Evolutionary conservation across 2,329 filamentous ascomycete genomes (phyloP).

Genomic region (Aspergillus ruber): DNA sequence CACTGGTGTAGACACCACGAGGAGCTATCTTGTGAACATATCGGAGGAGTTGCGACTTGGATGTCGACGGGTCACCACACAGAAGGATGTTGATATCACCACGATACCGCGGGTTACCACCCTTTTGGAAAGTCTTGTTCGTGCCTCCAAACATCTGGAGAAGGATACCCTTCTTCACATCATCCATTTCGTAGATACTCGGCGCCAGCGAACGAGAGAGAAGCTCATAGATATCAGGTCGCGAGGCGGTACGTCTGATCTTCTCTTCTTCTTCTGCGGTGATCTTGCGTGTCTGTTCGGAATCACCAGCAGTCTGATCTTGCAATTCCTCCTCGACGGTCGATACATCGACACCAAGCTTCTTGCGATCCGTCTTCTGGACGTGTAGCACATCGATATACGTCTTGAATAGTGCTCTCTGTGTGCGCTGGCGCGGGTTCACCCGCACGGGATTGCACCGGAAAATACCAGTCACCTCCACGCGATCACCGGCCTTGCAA

Average conservation of each 20-base stretch:
- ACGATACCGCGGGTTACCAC: slow-evolving; percentile 88
- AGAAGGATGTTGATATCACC: slow-evolving; percentile 96
- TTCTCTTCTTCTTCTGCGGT: slow-evolving; percentile 80
- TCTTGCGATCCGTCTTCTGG: slow-evolving; percentile 92
- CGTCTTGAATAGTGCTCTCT: slow-evolving; percentile 96
- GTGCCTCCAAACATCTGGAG: slow-evolving; percentile 95
- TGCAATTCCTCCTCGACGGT: slow-evolving; percentile 81
- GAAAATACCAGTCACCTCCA: slow-evolving; percentile 95
- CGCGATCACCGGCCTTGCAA: slow-evolving; percentile 93
- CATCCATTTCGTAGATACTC: slow-evolving; percentile 95
- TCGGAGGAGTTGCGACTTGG: slow-evolving; percentile 88
- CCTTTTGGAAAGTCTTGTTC: slow-evolving; percentile 96
- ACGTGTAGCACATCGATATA: slow-evolving; percentile 94
- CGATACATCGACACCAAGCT: slow-evolving; percentile 82
- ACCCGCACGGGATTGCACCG: slow-evolving; percentile 87
- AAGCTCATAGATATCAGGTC: slow-evolving; percentile 87
- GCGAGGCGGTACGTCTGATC: slow-evolving; percentile 72
- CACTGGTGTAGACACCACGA: slow-evolving; percentile 71
- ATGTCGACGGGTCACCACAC: slow-evolving; percentile 92
- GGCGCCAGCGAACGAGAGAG: slow-evolving; percentile 85
- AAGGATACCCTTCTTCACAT: slow-evolving; percentile 97
- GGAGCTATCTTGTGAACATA: slow-evolving; percentile 98
- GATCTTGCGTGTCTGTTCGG: slow-evolving; percentile 79
- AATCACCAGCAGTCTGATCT: slow-evolving; percentile 61
- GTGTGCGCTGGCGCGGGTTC: slow-evolving; percentile 83